phyloP scores from a whole-genome alignment of 1,284 basidiomycete species.

The Bjerkandera adusta region DNA sequence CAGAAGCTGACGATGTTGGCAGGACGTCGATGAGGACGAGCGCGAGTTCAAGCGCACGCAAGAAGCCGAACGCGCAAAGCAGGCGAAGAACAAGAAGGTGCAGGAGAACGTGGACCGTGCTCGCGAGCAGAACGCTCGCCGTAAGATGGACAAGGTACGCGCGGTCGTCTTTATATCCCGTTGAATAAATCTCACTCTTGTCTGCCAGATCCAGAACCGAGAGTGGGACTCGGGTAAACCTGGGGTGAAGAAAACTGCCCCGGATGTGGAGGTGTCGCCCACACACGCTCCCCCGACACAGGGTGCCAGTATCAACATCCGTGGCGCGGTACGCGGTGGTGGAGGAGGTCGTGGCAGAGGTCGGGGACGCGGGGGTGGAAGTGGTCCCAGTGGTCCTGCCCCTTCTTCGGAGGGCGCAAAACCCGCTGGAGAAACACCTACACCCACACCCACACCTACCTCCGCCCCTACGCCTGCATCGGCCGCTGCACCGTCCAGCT shows the following conservation, averaged over 20 bases:
- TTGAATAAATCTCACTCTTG: neutral
- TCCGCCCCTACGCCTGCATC: too few relatives aligned
- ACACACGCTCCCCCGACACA: conserved; percentile 18
- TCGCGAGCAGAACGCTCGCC: conserved; percentile 71
- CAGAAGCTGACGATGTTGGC: neutral
- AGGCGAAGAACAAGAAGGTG: conserved; percentile 56
- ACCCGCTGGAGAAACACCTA: too few relatives aligned
- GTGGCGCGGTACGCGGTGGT: conserved; percentile 27
- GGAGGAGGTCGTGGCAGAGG: conserved; percentile 27
- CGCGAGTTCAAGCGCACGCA: conserved; percentile 70
- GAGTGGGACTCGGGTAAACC: conserved; percentile 84
- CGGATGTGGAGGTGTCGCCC: conserved; percentile 14
- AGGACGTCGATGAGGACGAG: conserved; percentile 79
- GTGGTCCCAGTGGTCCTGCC: neutral
- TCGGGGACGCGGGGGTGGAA: conserved; percentile 21
- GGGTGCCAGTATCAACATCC: conserved; percentile 23
- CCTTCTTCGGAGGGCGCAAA: too few relatives aligned
- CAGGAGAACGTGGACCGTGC: conserved; percentile 66
- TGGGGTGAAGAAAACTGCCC: conserved; percentile 32
- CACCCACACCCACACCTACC: too few relatives aligned
- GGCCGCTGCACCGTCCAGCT: too few relatives aligned
- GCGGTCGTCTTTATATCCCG: too few relatives aligned
- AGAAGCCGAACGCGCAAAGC: conserved; percentile 53
- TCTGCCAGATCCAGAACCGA: conserved; percentile 48
- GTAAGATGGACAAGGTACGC: conserved; percentile 68